phyloP scores from a whole-genome alignment of 371 early-diverging fungal species.

The Zychaea mexicana region DNA sequence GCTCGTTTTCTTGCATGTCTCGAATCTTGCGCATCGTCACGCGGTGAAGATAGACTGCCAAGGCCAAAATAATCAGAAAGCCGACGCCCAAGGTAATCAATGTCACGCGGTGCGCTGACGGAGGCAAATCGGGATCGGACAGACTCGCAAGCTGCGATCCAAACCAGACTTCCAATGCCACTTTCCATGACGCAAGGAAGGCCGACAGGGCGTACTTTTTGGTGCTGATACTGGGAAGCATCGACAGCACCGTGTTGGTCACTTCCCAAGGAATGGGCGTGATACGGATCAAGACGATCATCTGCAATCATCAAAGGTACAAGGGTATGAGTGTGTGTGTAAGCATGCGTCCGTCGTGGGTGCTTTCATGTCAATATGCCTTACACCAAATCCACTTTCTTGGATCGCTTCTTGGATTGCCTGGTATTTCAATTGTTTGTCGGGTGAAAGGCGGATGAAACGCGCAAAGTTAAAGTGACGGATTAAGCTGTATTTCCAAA shows the following conservation, averaged over 20 bases:
- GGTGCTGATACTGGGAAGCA: slow-evolving; percentile 18
- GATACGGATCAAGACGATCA: slow-evolving; percentile 37
- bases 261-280: slow-evolving; percentile 45
- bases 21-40: slow-evolving; percentile 22
- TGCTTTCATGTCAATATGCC: too few species aligned
- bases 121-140: slow-evolving; percentile 34
- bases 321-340: too few species aligned
- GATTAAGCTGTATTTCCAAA: slow-evolving; percentile 21
- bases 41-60: slow-evolving; percentile 29
- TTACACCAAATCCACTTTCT: slow-evolving; percentile 41
- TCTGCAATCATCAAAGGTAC: too few species aligned
- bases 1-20: slow-evolving; percentile 4
- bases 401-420: slow-evolving; percentile 41
- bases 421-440: slow-evolving; percentile 37
- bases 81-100: slow-evolving; percentile 35
- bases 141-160: slow-evolving; percentile 43
- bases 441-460: slow-evolving; percentile 31
- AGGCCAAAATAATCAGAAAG: slow-evolving; percentile 17
- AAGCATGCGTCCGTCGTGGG: too few species aligned
- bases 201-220: slow-evolving; percentile 26
- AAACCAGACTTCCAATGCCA: slow-evolving; percentile 41
- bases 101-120: slow-evolving; percentile 40
- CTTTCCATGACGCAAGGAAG: slow-evolving; percentile 31
- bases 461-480: slow-evolving; percentile 33
- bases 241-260: slow-evolving; percentile 28